phyloP scores from a whole-genome alignment of 1,139 yeast genomes.

The Scheffersomyces cryptocercus region DNA sequence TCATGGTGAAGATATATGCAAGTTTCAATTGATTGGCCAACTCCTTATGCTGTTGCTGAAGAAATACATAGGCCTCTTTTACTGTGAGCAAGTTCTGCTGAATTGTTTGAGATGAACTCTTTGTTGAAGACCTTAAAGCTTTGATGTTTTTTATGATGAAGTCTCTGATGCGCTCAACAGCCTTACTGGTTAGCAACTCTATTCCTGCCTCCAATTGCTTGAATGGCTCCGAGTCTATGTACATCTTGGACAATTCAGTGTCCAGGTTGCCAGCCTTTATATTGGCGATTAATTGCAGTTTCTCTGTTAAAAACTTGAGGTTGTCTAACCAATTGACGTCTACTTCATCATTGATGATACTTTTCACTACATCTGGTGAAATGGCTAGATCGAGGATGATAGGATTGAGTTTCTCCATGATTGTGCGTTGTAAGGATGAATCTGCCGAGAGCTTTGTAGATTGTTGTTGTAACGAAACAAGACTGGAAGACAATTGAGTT shows the following conservation, averaged over 20 bases:
- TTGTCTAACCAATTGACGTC: constrained; percentile 60
- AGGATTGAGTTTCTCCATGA: constrained; percentile 66
- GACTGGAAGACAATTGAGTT: constrained; percentile 57
- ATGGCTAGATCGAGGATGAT: constrained; percentile 70
- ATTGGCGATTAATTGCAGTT: constrained; percentile 46
- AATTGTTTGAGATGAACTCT: constrained; percentile 65
- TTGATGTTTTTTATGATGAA: constrained; percentile 66
- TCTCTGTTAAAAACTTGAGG: constrained; percentile 56
- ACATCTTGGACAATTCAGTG: constrained; percentile 10
- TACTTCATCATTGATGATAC: constrained; percentile 50
- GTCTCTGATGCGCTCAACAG: constrained; percentile 75
- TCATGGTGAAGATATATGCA: constrained; percentile 86
- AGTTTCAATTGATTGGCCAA: constrained; percentile 73
- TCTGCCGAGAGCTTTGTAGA: constrained; percentile 34
- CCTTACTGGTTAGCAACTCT: constrained; percentile 47
- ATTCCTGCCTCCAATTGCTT: constrained; percentile 39
- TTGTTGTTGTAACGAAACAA: constrained; percentile 58
- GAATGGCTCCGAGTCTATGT: constrained; percentile 36
- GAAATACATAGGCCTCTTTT: constrained; percentile 60
- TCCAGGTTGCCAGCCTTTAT: constrained; percentile 20
- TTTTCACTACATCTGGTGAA: constrained; percentile 64
- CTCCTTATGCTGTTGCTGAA: constrained; percentile 55
- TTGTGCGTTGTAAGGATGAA: constrained; percentile 51
- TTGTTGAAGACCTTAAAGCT: constrained; percentile 47
- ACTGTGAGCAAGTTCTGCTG: constrained; percentile 66